Base-by-base conservation (phyloP, 2,329 filamentous ascomycete species). In the Cadophora malorum region DNA sequence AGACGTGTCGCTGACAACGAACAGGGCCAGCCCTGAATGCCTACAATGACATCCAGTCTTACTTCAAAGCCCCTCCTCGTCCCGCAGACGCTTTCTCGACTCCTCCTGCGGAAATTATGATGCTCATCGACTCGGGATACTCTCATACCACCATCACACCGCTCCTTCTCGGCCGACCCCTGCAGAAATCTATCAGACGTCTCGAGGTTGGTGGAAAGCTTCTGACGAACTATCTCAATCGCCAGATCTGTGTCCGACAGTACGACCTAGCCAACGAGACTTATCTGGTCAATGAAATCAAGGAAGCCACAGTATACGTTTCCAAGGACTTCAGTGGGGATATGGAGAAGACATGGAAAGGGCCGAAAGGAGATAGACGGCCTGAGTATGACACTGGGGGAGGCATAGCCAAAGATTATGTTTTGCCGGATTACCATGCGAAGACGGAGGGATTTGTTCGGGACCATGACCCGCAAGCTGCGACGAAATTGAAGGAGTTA, bases 231-330 rank as follows among this genome's bases (percentile, higher is more conserved):
- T 91, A 97, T 78, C 84, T 99, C 41, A 95, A 96, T 59, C 92
- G 96, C 66, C 85, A 97, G 19, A 88, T 98, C 21, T 97, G 94
- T 0, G 85, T 96, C 16, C 90, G 96, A 7, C 94, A 97, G 76
- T 97, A 96, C 79, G 95, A 97, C 78, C 94, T 99, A 88, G 89
- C 96, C 70, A 94, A 97, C 78, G 96, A 99, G 75, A 91, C 92
- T 0, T 90, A 96, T 78, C 90, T 98, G 62, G 93, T 97, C 78
- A 97, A 97, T 75, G 92, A 97, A 79, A 94, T 98, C 79, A 99
- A 99, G 77, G 96, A 99, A 78, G 86, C 90, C 4, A 89, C 91
- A 0, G 97, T 93, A 77, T 98, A 91, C 74, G 89, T 97, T 12
- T 91, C 91, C 2, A 81, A 87, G 0, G 88, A 96, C 76, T 97